Conservation (phyloP, 2,329 filamentous ascomycete genomes). For the Diplocarpon mali region DNA sequence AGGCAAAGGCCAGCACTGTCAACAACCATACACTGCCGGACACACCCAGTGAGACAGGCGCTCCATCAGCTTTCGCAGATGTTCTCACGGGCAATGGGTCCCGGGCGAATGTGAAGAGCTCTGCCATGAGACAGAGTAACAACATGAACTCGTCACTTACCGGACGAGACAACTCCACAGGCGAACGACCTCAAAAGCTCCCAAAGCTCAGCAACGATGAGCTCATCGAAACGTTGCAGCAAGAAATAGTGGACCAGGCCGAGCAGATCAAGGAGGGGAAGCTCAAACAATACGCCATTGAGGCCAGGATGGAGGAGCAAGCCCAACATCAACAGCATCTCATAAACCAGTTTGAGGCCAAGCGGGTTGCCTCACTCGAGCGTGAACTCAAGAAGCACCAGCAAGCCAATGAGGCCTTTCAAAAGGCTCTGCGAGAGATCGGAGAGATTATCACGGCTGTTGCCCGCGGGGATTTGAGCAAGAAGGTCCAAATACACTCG, state of each 20-base stretch:
- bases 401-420: slow-evolving; percentile 96
- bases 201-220: slow-evolving; percentile 62
- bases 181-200: slow-evolving; percentile 23
- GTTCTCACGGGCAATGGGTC: slow-evolving; percentile 30
- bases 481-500: slow-evolving; percentile 91
- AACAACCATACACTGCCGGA: slow-evolving; percentile 56
- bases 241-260: slow-evolving; percentile 88
- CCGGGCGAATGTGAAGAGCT: slow-evolving; percentile 27
- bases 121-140: slow-evolving; percentile 32
- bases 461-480: slow-evolving; percentile 87
- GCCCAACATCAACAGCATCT: slow-evolving; percentile 76
- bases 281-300: slow-evolving; percentile 74
- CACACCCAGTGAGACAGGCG: slow-evolving; percentile 66
- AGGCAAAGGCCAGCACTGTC: slow-evolving; percentile 59
- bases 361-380: slow-evolving; percentile 81
- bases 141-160: slow-evolving; percentile 23
- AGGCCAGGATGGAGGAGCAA: slow-evolving; percentile 75
- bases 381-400: slow-evolving; percentile 93
- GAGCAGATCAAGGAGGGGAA: slow-evolving; percentile 86
- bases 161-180: slow-evolving; percentile 20
- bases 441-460: slow-evolving; percentile 96
- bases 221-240: slow-evolving; percentile 73
- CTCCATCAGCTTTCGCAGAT: slow-evolving; percentile 54
- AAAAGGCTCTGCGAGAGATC: slow-evolving; percentile 92
- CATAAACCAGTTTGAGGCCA: slow-evolving; percentile 70